A percentile compares a stretch with the other conserved stretches of the same genome.
phyloP scores from a whole-genome alignment of 495 filamentous ascomycete species.

The Collariella sp. region DNA sequence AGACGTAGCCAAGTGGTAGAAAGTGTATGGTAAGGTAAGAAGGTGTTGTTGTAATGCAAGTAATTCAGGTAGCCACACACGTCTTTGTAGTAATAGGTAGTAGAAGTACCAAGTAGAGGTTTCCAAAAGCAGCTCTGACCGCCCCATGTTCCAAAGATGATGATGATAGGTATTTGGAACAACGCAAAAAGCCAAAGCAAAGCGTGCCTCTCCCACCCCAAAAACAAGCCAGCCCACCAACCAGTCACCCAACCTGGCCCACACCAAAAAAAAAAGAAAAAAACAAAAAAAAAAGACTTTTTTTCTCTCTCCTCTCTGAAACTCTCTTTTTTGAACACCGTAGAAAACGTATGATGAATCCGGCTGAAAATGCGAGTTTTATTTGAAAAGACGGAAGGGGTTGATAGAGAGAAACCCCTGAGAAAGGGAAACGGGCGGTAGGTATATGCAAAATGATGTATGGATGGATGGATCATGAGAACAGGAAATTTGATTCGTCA shows the following conservation, averaged over 20 bases:
- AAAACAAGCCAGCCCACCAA: too few species aligned
- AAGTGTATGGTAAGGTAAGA: neutral
- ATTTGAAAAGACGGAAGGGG: too few species aligned
- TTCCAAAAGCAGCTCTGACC: neutral
- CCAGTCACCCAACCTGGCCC: too few species aligned
- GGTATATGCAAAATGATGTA: neutral
- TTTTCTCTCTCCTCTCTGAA: too few species aligned
- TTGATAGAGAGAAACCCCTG: too few species aligned
- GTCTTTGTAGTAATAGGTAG: neutral
- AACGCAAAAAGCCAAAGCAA: neutral
- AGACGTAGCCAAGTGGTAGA: neutral
- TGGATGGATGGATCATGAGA: slow-evolving; percentile 2
- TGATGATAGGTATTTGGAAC: neutral
- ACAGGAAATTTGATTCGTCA: slow-evolving; percentile 11
- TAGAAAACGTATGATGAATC: too few species aligned
- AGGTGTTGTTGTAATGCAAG: neutral
- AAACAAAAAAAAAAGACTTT: neutral
- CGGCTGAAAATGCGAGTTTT: neutral
- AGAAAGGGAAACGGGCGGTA: neutral
- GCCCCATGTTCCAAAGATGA: neutral
- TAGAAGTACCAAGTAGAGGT: neutral
- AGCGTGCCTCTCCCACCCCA: too few species aligned
- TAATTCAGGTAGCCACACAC: slow-evolving; percentile 1
- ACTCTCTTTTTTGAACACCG: too few species aligned
- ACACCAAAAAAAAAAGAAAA: neutral